These are phyloP conservation scores for Spathaspora gorwiae DNA, from an alignment of 805 yeast species.

Conservation along the genomic window DNA sequence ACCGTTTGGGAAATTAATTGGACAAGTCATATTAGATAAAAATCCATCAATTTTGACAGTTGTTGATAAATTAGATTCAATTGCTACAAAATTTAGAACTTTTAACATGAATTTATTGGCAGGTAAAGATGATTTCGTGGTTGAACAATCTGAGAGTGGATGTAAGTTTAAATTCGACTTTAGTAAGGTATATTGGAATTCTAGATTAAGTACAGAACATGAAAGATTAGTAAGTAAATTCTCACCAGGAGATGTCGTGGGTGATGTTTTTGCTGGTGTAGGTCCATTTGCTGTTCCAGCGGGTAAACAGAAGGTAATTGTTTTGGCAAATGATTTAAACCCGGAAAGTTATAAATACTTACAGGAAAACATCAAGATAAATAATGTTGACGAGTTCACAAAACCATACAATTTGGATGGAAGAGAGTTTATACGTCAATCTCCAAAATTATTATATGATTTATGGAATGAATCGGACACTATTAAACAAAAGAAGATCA, in stretches of 20 bases:
- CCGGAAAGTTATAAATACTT: constrained; percentile 79
- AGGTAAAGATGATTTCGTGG: constrained; percentile 70
- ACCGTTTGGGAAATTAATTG: constrained; percentile 77
- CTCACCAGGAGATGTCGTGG: constrained; percentile 66
- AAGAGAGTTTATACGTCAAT: constrained; percentile 64
- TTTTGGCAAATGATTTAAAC: constrained; percentile 88
- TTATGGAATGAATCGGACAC: constrained; percentile 32
- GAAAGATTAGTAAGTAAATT: constrained; percentile 67
- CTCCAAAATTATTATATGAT: constrained; percentile 49
- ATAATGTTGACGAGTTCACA: constrained; percentile 60
- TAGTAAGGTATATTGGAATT: constrained; percentile 95
- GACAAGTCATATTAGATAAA: constrained; percentile 86
- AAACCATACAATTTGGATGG: constrained; percentile 75
- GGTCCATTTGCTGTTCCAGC: constrained; percentile 98
- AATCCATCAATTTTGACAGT: constrained; percentile 79
- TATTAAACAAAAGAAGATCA: constrained; percentile 32
- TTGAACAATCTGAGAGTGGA: constrained; percentile 82
- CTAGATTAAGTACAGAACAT: constrained; percentile 91
- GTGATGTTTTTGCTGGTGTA: constrained; percentile 97
- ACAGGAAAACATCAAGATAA: constrained; percentile 55
- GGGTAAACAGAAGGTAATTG: constrained; percentile 74
- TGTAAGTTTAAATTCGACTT: constrained; percentile 87
- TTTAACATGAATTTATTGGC: constrained; percentile 93
- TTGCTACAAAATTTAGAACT: constrained; percentile 84
- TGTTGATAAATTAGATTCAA: constrained; percentile 84